A percentile compares a stretch with the other conserved stretches of the same genome.
Evolutionary conservation across 1,139 yeast genomes (phyloP).

Genomic region (Suhomyces guaymorum): DNA sequence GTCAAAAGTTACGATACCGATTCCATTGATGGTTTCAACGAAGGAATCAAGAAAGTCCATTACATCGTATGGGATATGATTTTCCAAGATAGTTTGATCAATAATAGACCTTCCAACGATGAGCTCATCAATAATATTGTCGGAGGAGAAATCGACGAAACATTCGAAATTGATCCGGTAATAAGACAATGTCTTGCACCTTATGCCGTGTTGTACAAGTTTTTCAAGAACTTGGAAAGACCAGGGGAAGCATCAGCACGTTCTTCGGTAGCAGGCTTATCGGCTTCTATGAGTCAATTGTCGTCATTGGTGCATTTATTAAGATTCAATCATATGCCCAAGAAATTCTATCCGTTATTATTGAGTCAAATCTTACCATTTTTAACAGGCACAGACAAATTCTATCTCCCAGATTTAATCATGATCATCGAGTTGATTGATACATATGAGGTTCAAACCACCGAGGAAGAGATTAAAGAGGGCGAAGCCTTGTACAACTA

Average conservation of each 20-base stretch:
- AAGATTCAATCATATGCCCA: conserved; percentile 66
- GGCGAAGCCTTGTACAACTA: conserved; percentile 36
- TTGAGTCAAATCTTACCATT: conserved; percentile 53
- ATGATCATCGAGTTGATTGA: conserved; percentile 51
- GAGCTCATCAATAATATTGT: conserved; percentile 55
- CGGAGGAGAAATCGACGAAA: conserved; percentile 35
- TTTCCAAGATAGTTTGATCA: conserved; percentile 62
- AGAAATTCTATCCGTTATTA: conserved; percentile 52
- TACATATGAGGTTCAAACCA: conserved; percentile 38
- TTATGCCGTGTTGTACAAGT: conserved; percentile 63
- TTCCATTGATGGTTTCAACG: conserved; percentile 18
- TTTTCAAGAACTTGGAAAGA: conserved; percentile 35
- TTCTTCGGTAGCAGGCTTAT: conserved; percentile 5
- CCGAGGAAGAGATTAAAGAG: conserved; percentile 27
- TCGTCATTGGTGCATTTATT: conserved; percentile 53
- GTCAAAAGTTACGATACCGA: conserved; percentile 62
- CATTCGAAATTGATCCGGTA: conserved; percentile 50
- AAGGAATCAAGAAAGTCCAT: conserved; percentile 42
- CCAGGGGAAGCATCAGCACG: conserved; percentile 17
- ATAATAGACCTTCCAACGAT: conserved; percentile 56
- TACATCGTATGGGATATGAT: conserved; percentile 45
- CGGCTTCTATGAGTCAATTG: conserved; percentile 24
- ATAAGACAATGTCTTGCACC: conserved; percentile 72
- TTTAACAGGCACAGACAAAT: conserved; percentile 26
- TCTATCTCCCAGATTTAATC: conserved; percentile 48